A percentile compares a stretch with the other conserved stretches of the same genome.
These are phyloP conservation scores for Durio zibethinus DNA, from an alignment of 345 rosid genomes.

Conservation along the genomic window DNA sequence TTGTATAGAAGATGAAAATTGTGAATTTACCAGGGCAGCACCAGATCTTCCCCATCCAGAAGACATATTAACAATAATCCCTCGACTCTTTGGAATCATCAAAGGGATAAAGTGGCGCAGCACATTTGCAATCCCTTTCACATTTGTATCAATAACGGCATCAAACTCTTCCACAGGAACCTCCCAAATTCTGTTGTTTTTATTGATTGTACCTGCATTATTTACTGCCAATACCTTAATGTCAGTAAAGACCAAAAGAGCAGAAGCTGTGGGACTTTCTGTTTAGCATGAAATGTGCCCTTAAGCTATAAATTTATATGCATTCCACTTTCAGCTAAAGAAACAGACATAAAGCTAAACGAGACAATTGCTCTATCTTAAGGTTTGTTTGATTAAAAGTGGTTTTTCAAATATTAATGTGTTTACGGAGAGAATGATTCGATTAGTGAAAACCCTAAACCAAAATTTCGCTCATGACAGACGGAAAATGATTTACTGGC, in stretches of 20 bases:
- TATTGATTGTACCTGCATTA: constrained; percentile 90
- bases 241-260: constrained; percentile 10
- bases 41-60: constrained; percentile 99
- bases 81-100: constrained; percentile 75
- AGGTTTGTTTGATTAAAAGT: not conserved
- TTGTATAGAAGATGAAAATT: not conserved
- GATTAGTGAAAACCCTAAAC: not conserved
- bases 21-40: constrained; percentile 71
- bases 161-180: constrained; percentile 89
- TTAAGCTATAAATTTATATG: not conserved
- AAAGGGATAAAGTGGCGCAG: constrained; percentile 86
- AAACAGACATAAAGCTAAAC: not conserved
- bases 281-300: not conserved
- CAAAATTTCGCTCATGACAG: not conserved
- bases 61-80: constrained; percentile 83
- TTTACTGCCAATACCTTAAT: constrained; percentile 48
- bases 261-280: not conserved
- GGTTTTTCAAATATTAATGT: not conserved
- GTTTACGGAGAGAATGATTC: not conserved
- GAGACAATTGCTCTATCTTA: not conserved
- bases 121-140: constrained; percentile 79
- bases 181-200: constrained; percentile 92
- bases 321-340: not conserved
- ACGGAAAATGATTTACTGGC: not conserved
- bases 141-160: constrained; percentile 79